These are phyloP conservation scores for Penicillium goetzii DNA, from an alignment of 495 filamentous ascomycete genomes.

Conservation along the genomic window DNA sequence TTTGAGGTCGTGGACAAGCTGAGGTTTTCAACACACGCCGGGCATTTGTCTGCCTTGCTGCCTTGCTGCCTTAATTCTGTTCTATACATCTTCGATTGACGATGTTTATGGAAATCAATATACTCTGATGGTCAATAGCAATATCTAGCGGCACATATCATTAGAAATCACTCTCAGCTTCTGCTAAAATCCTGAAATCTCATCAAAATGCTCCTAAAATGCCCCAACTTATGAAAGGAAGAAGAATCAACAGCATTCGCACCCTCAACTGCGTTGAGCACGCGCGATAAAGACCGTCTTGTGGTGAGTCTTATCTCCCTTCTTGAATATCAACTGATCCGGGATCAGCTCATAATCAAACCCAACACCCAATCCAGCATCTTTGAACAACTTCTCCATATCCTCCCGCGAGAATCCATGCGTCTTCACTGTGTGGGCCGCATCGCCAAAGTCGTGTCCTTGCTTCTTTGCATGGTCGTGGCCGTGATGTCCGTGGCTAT, in stretches of 20 bases:
- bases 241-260: not conserved
- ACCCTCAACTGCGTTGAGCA: conserved; percentile 30
- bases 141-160: no score
- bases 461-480: conserved; percentile 25
- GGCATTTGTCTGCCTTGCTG: no score
- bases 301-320: conserved; percentile 27
- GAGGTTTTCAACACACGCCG: no score
- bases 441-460: conserved; percentile 6
- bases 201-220: not conserved
- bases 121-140: no score
- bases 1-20: no score
- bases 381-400: conserved; percentile 55
- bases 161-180: no score
- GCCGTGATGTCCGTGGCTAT: conserved; percentile 28
- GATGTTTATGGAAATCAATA: no score
- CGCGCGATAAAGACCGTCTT: conserved; percentile 46
- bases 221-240: not conserved
- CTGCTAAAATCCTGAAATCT: not conserved
- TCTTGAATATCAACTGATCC: conserved; percentile 35
- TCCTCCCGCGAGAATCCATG: conserved; percentile 61
- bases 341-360: conserved; percentile 47
- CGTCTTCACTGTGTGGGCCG: conserved; percentile 42
- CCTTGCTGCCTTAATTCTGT: no score
- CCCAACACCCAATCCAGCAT: conserved; percentile 50
- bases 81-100: no score